Evolutionary conservation across 2,329 filamentous ascomycete species (phyloP).

Genomic region (Calonectria fujianensis): DNA sequence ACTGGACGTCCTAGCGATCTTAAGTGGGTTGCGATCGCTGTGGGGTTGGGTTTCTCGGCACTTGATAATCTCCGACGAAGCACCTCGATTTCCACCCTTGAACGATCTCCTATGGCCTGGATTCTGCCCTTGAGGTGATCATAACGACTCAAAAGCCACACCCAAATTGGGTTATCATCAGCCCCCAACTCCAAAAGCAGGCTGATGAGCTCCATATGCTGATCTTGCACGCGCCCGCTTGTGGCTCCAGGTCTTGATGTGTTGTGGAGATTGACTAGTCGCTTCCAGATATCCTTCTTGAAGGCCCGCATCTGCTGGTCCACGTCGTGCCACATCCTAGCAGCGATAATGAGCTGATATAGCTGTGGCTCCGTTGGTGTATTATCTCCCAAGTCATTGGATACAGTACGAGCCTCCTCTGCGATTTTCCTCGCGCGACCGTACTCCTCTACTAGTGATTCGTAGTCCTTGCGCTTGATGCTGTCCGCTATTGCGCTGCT

Average conservation of each 20-base stretch:
- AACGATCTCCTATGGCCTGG: constrained; percentile 85
- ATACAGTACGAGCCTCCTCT: constrained; percentile 84
- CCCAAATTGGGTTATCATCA: constrained; percentile 96
- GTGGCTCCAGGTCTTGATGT: constrained; percentile 68
- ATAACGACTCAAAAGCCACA: constrained; percentile 93
- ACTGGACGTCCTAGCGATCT: constrained; percentile 82
- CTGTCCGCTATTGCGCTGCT: constrained; percentile 86
- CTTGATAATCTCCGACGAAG: constrained; percentile 87
- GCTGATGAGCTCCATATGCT: constrained; percentile 92
- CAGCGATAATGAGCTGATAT: constrained; percentile 90
- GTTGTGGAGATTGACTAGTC: constrained; percentile 81
- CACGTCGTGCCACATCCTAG: constrained; percentile 96
- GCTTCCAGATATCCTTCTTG: constrained; percentile 92
- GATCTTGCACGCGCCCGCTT: constrained; percentile 79
- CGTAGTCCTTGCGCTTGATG: constrained; percentile 94
- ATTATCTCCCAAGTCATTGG: constrained; percentile 71
- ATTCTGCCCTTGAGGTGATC: constrained; percentile 93
- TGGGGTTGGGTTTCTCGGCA: constrained; percentile 81
- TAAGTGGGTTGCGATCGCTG: constrained; percentile 84
- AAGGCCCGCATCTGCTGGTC: constrained; percentile 90
- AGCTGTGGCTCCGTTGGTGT: constrained; percentile 85
- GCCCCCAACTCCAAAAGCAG: constrained; percentile 95
- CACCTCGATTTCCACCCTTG: constrained; percentile 93
- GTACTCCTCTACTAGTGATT: constrained; percentile 90
- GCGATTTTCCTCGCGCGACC: constrained; percentile 87